Base-by-base conservation (phyloP, 805 yeast species). In the Candida succiphila region DNA sequence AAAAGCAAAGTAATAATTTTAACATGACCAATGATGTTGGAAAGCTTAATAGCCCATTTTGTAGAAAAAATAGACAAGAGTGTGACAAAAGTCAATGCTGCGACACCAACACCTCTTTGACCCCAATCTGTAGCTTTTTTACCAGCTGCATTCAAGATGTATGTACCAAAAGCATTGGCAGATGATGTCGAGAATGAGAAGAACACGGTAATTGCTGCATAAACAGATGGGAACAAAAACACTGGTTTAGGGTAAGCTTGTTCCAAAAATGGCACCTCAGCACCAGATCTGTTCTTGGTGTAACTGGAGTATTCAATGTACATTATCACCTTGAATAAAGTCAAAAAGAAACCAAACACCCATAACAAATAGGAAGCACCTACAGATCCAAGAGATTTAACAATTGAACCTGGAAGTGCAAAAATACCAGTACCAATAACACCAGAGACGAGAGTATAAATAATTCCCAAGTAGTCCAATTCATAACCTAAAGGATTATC, bases 181-280 rank as follows among this genome's bases (percentile, higher is more conserved):
- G 82, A 81, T 54, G 88, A 84, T 9, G 92, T 76, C 17, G 94
- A 88, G 85, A 88, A 84, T 25, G 92, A 92, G 31, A 84, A 61
- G 46, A 81, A 68, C 48, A 84, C 75, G 14, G 77, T 75, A 48
- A 81, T 79, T 3, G 87, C 63, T 1, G 85, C 87, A 41, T 72
- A 76, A 61, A 72, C 63, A 15, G 69, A 72, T 19, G 83, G 76
- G 30, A 78, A 68, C 38, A 84, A 62, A 49, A 78, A 81, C 51
- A 62, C 69, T 27, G 94, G 94, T 44, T 70, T 74, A 32, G 64
- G 65, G 59, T 66, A 84, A 32, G 81, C 71, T 44, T 69, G 78
- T 52, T 83, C 92, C 45, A 84, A 58, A 51, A 84, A 84, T 48
- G 80, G 81, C 57, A 81, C 82, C 50, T 84, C 94, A 44, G 92